phyloP scores from a whole-genome alignment of 371 early-diverging fungal species.

The Pancytospora epiphaga region DNA sequence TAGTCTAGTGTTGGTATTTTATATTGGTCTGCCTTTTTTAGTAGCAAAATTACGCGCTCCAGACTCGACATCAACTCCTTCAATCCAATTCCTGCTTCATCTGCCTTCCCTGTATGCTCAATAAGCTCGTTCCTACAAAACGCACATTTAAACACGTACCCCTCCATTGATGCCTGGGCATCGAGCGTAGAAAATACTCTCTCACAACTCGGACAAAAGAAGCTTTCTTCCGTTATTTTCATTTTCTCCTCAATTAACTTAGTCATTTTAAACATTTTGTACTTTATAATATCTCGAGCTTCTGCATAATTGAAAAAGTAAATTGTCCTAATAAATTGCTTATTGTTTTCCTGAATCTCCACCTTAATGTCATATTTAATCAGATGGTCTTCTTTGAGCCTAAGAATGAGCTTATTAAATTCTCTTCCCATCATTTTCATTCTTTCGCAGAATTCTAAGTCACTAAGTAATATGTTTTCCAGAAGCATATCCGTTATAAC shows the following conservation, averaged over 20 bases:
- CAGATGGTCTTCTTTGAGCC: slow-evolving; percentile 59
- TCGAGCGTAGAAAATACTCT: slow-evolving; percentile 57
- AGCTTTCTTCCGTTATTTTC: slow-evolving; percentile 36
- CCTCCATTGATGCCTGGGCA: slow-evolving; percentile 53
- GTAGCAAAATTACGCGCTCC: slow-evolving; percentile 41
- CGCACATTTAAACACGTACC: slow-evolving; percentile 57
- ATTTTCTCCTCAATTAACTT: slow-evolving; percentile 52
- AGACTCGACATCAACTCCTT: slow-evolving; percentile 49
- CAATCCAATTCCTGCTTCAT: slow-evolving; percentile 31
- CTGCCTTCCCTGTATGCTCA: slow-evolving; percentile 43
- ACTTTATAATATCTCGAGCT: slow-evolving; percentile 59
- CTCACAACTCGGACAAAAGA: slow-evolving; percentile 52
- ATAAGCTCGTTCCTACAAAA: slow-evolving; percentile 56
- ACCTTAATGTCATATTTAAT: slow-evolving; percentile 57
- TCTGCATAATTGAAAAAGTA: slow-evolving; percentile 59
- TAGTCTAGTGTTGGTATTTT: slow-evolving; percentile 54
- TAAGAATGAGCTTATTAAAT: slow-evolving; percentile 55
- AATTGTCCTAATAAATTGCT: slow-evolving; percentile 44
- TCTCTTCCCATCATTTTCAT: slow-evolving; percentile 60
- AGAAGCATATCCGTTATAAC: slow-evolving; percentile 59
- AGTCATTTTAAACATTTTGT: slow-evolving; percentile 61
- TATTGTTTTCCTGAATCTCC: slow-evolving; percentile 50
- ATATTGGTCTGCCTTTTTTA: slow-evolving; percentile 56
- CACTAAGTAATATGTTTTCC: slow-evolving; percentile 52
- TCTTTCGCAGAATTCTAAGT: slow-evolving; percentile 52